A percentile compares a stretch with the other conserved stretches of the same genome.
phyloP scores from a whole-genome alignment of 495 filamentous ascomycete species.

The Xylaria venustula region DNA sequence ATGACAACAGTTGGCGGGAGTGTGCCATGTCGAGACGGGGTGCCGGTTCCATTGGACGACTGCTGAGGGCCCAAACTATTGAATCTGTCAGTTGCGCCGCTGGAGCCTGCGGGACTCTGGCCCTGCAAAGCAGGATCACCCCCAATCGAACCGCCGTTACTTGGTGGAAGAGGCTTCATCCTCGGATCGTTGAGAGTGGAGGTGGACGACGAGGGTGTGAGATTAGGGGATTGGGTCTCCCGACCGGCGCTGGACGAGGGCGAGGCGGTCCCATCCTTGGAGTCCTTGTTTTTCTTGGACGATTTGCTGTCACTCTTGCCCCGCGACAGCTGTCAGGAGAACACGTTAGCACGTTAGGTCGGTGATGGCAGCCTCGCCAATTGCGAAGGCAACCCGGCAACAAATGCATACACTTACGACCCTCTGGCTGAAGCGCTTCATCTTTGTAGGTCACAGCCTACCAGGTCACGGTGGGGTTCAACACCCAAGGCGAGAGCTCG shows the following conservation, averaged over 20 bases:
- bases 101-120: constrained; percentile 28
- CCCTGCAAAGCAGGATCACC: constrained; percentile 47
- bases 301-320: constrained; percentile 89
- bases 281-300: constrained; percentile 89
- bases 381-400: constrained; percentile 15
- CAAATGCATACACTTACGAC: constrained; percentile 64
- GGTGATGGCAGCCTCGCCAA: neutral
- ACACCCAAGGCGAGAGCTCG: constrained; percentile 3
- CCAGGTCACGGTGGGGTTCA: constrained; percentile 30
- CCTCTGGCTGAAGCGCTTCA: constrained; percentile 98
- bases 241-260: constrained; percentile 61
- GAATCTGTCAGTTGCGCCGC: constrained; percentile 45
- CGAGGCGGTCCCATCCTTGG: constrained; percentile 73
- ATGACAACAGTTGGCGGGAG: constrained; percentile 90
- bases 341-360: constrained; percentile 3
- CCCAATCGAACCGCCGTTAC: constrained; percentile 59
- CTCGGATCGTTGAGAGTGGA: constrained; percentile 81
- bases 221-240: constrained; percentile 56
- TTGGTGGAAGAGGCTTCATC: constrained; percentile 73
- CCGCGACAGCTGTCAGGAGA: constrained; percentile 72
- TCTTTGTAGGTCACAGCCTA: constrained; percentile 57
- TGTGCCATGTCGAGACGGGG: constrained; percentile 66
- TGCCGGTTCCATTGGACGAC: constrained; percentile 60
- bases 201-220: constrained; percentile 80
- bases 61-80: constrained; percentile 28